A percentile compares a stretch with the other conserved stretches of the same genome.
These are phyloP conservation scores for Diplotaxis tenuifolia DNA, from an alignment of 345 rosid genomes.

Conservation along the genomic window DNA sequence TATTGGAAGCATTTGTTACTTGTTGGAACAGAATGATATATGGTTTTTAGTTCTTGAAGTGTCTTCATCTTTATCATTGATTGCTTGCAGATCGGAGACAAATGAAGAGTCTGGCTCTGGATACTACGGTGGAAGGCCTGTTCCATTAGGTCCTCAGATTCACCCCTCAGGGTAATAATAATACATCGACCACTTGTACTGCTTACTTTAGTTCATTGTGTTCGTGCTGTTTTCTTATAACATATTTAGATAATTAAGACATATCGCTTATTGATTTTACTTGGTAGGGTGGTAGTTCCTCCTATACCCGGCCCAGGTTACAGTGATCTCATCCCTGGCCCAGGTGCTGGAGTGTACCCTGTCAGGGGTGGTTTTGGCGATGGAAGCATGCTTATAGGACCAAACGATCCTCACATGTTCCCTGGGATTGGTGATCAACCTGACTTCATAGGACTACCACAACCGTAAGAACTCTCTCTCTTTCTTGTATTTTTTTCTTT, in stretches of 20 bases:
- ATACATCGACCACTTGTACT: conserved; percentile 15
- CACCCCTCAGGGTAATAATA: conserved; percentile 59
- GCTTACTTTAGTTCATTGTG: neutral
- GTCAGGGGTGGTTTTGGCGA: conserved; percentile 55
- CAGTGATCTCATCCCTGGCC: conserved; percentile 68
- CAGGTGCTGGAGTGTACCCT: conserved; percentile 57
- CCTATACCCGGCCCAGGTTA: conserved; percentile 33
- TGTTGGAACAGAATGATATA: neutral
- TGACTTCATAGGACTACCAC: conserved; percentile 44
- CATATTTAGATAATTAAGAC: neutral
- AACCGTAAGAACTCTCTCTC: conserved; percentile 49
- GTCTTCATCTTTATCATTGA: neutral
- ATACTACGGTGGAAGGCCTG: conserved; percentile 18
- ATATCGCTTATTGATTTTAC: neutral
- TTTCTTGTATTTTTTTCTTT: neutral
- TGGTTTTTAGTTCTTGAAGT: neutral
- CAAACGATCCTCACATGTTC: conserved; percentile 66
- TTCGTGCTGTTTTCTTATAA: neutral
- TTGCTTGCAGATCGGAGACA: conserved; percentile 44
- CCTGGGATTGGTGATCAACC: conserved; percentile 45
- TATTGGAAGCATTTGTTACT: neutral
- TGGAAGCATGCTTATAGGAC: conserved; percentile 79
- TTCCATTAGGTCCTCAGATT: conserved; percentile 46
- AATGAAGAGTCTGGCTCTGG: conserved; percentile 40
- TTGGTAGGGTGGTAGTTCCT: conserved; percentile 54